Conservation (phyloP, 2,329 filamentous ascomycete species). For the Eutypa lata region DNA sequence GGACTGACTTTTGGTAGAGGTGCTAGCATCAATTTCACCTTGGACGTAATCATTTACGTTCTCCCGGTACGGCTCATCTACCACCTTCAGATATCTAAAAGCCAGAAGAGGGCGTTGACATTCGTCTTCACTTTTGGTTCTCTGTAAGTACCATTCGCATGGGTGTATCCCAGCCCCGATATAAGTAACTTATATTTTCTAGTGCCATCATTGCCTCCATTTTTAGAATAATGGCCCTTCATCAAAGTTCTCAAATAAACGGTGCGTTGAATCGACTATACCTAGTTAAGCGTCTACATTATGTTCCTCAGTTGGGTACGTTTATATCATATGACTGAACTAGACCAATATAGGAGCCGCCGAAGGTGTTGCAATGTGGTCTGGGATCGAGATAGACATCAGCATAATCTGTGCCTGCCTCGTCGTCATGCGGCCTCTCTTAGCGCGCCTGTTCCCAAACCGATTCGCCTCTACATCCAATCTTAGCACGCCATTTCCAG, state of each 20-base stretch:
- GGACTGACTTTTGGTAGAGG: neutral
- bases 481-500: neutral
- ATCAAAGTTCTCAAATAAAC: neutral
- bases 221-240: neutral
- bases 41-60: conserved; percentile 24
- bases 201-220: neutral
- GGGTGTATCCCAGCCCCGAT: no score
- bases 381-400: neutral
- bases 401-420: neutral
- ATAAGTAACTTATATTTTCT: neutral
- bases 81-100: conserved; percentile 32
- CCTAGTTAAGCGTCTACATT: neutral
- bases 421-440: neutral
- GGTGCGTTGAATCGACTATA: neutral
- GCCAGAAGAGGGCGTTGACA: conserved; percentile 40
- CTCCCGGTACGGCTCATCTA: conserved; percentile 28
- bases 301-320: neutral
- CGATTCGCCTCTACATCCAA: neutral
- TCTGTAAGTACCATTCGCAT: no score
- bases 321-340: neutral
- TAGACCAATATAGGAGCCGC: neutral
- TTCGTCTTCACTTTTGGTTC: conserved; percentile 32
- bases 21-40: conserved; percentile 26
- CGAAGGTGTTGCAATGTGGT: neutral
- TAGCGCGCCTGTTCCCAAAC: neutral